phyloP scores from a whole-genome alignment of 768 basidiomycete species.

The Xerocomellus chrysenteron region DNA sequence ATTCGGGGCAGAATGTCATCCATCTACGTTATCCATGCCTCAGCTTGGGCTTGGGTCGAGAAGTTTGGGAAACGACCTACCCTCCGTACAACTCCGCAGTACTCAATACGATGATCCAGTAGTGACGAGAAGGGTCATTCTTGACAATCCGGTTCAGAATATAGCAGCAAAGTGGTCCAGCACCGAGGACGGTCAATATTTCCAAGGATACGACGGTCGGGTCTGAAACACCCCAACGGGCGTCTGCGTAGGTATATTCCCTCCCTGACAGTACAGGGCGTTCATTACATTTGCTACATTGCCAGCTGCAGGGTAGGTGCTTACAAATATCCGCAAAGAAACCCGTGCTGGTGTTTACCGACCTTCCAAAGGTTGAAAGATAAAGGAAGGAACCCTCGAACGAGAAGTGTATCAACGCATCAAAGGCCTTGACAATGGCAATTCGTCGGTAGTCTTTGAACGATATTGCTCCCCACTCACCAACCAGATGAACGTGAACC shows the following conservation, averaged over 20 bases:
- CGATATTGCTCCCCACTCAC: conserved; percentile 38
- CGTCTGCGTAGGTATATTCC: conserved; percentile 79
- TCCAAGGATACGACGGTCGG: conserved; percentile 81
- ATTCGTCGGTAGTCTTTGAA: background rate
- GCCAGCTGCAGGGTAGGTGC: conserved; percentile 22
- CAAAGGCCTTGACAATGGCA: conserved; percentile 55
- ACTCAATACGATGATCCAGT: conserved; percentile 75
- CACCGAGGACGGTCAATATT: conserved; percentile 73
- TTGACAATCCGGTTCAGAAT: conserved; percentile 64
- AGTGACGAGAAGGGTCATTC: conserved; percentile 56
- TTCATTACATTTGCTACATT: background rate
- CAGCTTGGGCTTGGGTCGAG: background rate
- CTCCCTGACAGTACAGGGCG: conserved; percentile 50
- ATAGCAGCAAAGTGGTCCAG: conserved; percentile 71
- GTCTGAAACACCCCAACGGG: conserved; percentile 79
- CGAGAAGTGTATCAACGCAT: conserved; percentile 75
- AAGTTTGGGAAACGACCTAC: conserved; percentile 35
- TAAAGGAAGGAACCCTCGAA: conserved; percentile 83
- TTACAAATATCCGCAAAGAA: conserved; percentile 73
- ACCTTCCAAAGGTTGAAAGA: conserved; percentile 69
- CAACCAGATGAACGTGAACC: conserved; percentile 76
- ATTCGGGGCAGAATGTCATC: conserved; percentile 91
- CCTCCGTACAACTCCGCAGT: conserved; percentile 80
- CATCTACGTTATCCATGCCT: conserved; percentile 41
- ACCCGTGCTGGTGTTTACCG: conserved; percentile 67